These are phyloP conservation scores for Harrya chromipes DNA, from an alignment of 768 basidiomycete genomes.

Conservation along the genomic window DNA sequence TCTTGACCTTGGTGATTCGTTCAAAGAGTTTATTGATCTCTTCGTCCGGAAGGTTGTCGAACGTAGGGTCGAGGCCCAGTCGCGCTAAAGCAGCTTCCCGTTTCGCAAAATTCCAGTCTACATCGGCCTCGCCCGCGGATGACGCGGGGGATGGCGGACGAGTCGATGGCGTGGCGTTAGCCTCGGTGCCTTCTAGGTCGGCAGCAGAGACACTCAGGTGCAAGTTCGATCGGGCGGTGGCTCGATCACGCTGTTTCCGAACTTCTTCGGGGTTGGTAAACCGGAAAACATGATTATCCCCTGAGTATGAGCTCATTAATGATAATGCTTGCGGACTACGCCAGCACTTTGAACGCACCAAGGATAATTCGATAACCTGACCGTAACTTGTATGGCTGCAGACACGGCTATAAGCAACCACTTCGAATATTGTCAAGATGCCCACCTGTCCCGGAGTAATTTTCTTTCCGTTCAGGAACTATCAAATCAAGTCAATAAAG, in stretches of 20 bases:
- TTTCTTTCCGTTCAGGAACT: constrained; percentile 96
- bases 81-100: constrained; percentile 89
- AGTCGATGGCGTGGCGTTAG: constrained; percentile 42
- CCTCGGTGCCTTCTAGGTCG: constrained; percentile 56
- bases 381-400: constrained; percentile 74
- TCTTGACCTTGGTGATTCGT: constrained; percentile 90
- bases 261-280: constrained; percentile 97
- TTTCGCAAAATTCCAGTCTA: constrained; percentile 98
- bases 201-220: constrained; percentile 61
- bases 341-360: constrained; percentile 45
- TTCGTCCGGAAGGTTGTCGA: constrained; percentile 92
- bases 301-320: constrained; percentile 36
- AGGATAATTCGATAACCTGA: constrained; percentile 97
- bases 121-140: constrained; percentile 62
- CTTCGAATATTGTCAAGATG: constrained; percentile 1
- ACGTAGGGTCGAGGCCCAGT: constrained; percentile 81
- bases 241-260: constrained; percentile 84
- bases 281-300: constrained; percentile 96
- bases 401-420: constrained; percentile 11
- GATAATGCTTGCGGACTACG: not conserved
- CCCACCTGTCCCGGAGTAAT: constrained; percentile 72
- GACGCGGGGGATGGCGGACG: constrained; percentile 80
- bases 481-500: constrained; percentile 12
- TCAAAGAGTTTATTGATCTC: constrained; percentile 93
- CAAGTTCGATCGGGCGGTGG: constrained; percentile 66